These are phyloP conservation scores for Plasmodium blacklocki DNA, from an alignment of 169 alveolate species.

Conservation along the genomic window DNA sequence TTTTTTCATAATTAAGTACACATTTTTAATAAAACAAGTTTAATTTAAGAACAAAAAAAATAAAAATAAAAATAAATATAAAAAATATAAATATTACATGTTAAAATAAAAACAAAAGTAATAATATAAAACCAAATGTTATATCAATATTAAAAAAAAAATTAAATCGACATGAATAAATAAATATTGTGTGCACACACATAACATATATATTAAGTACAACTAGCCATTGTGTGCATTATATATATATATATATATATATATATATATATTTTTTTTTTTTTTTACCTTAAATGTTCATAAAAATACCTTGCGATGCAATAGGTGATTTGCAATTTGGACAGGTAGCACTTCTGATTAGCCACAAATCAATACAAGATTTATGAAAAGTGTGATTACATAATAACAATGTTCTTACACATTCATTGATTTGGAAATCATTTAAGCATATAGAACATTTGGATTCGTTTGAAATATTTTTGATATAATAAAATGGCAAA, in stretches of 20 bases:
- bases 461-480: conserved; percentile 14
- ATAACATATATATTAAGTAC: no score
- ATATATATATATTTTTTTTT: neutral
- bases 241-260: neutral
- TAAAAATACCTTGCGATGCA: conserved; percentile 59
- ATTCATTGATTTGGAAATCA: conserved; percentile 73
- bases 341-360: conserved; percentile 86
- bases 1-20: no score
- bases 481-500: conserved; percentile 50
- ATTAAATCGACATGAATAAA: no score
- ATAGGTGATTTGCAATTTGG: conserved; percentile 85
- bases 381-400: conserved; percentile 87
- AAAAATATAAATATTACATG: no score
- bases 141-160: no score
- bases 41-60: no score
- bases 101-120: no score
- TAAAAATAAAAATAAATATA: no score
- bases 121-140: no score
- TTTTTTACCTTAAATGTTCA: conserved; percentile 3
- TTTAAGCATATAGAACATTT: conserved; percentile 65
- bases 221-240: neutral
- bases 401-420: conserved; percentile 80
- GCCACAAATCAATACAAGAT: conserved; percentile 87
- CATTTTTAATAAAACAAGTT: no score
- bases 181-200: no score